Evolutionary conservation across 441 rosid genomes (phyloP), one percentile per base, ranked within the genome.

Genomic region (Syzygium malaccense): DNA sequence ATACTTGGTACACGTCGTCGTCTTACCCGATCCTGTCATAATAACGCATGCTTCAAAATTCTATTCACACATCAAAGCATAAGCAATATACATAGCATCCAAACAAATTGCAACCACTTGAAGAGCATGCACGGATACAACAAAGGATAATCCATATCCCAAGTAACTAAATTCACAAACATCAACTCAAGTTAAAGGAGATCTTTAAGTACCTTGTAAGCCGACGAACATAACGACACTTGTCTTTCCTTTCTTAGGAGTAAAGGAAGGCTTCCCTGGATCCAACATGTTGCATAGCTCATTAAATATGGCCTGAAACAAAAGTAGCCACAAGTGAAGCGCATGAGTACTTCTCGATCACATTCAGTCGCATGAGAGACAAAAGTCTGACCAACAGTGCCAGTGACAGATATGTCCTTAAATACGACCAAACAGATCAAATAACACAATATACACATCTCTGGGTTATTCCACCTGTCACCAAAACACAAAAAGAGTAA

Each of bases 201-300:
- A 78, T 19, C 12, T 30, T 48, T 89, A 85, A 8, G 87, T 89
- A 95, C 98, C 99, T 96, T 98, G 99, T 87, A 98, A 93, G 87
- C 99, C 98, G 2, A 98, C 99, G 90, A 98, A 96, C 98, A 97
- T 95, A 85, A 98, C 92, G n/a, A 95, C 92, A 92, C 98, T 95
- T 9, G 98, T 49, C 88, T 96, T 97, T 45, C 96, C 97, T 91
- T 97, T 98, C 91, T 97, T 95, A 4, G 96, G 99, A 54, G 96
- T 89, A 86, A 96, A 98, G 30, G 98, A 92, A 56, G 99, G 95
- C 92, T 97, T 97, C 56, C 99, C 99, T 20, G 98, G 97, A 92
- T 96, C 99, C 93, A 98, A 88, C 92, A 98, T 96, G 90, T 94
- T 95, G 91, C 99, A 97, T 2, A 98, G 95, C 93, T 98, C 98